These are phyloP conservation scores for Oxytropis ochrocephala DNA, from an alignment of 306 rosid species.

Conservation along the genomic window DNA sequence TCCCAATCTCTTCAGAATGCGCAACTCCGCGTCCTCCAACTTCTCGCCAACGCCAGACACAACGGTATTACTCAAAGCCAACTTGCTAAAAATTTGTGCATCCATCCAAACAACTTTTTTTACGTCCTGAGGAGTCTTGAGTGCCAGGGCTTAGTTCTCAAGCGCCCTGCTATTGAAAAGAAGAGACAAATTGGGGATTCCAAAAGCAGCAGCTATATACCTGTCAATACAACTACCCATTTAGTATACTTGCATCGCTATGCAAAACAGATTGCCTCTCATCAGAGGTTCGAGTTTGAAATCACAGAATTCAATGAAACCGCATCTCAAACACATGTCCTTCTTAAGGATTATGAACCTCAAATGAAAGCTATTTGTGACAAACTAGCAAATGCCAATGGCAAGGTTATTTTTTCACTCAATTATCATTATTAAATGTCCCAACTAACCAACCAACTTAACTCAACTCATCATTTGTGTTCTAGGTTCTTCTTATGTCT, in stretches of 20 bases:
- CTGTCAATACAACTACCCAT: conserved; percentile 57
- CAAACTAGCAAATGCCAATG: conserved; percentile 68
- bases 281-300: conserved; percentile 65
- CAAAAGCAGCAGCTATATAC: conserved; percentile 31
- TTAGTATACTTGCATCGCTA: conserved; percentile 69
- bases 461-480: conserved; percentile 22
- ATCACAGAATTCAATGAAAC: conserved; percentile 34
- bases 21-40: too few species aligned
- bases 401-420: conserved; percentile 45
- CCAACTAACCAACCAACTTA: background rate
- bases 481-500: conserved; percentile 76
- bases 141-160: too few species aligned
- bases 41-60: too few species aligned
- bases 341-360: conserved; percentile 65
- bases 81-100: too few species aligned
- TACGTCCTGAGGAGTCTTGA: too few species aligned
- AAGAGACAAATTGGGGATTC: conserved; percentile 55
- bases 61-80: too few species aligned
- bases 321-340: conserved; percentile 40
- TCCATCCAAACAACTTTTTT: too few species aligned
- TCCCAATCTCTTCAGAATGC: too few species aligned
- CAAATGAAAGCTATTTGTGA: conserved; percentile 63
- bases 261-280: conserved; percentile 55
- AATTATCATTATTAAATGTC: conserved; percentile 1
- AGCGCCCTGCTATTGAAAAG: conserved; percentile 65